Evolutionary conservation across 352 stramenopile species (phyloP), one percentile per base, ranked within the genome.

Genomic region (Pythium grandisporangium): DNA sequence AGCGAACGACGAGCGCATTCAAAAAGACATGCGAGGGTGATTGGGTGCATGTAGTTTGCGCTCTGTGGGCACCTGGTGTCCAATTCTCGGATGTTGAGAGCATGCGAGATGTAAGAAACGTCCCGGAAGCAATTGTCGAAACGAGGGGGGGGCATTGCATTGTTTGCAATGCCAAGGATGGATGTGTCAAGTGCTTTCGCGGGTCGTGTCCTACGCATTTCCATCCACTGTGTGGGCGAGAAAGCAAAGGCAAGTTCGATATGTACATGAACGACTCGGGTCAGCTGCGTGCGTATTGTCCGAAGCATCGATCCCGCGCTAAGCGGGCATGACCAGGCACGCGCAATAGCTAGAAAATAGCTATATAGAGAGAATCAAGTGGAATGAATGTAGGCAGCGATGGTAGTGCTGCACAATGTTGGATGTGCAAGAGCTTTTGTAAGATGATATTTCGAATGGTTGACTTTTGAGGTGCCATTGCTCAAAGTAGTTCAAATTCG

Each of bases 181-280:
- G 81, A 16, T 88, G 78, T 58, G 88, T 93, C 61, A 89, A 92
- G 56, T 93, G 81, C 64, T 79, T 76, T 45, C 81, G 81, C 17
- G 58, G 60, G 21, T 58, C 57, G 30, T 93, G 81, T 39, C 50
- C 55, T 16, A 80, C 58, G 45, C 72, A 75, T 45, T 93, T 93
- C 49, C 81, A 93, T 45, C 78, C 81, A 23, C 59, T 92, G 5
- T 93, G 81, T 58, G 81, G 81, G 20, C 81, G 78, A 42, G 78
- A 93, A 48, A 85, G 60, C 43, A 77, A 66, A 48, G 78, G 76
- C 16, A 47, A 64, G 30, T 92, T 80, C 58, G 81, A 93, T 63
- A 93, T 93, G 81, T 93, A 79, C 71, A 93, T 93, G 81, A 93
- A 85, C 66, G 78, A 92, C 46, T 58, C 65, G 35, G 81, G 81